These are phyloP conservation scores for Saccharomyces pastorianus DNA, from an alignment of 1,139 yeast species.

Conservation along the genomic window DNA sequence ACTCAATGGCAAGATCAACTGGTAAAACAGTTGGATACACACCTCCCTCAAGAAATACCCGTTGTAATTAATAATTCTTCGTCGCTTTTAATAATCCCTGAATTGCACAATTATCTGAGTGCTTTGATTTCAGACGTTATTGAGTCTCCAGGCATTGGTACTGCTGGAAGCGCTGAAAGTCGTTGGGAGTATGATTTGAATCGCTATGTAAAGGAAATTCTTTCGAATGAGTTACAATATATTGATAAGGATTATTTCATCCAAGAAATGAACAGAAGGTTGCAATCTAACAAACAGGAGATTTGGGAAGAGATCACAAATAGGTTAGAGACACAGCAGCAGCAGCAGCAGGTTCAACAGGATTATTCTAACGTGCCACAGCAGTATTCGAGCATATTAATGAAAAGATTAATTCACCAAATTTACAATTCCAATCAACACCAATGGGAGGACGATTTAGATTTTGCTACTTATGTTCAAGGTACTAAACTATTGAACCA, in stretches of 20 bases:
- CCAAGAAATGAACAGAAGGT: slow-evolving; percentile 21
- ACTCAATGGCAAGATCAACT: slow-evolving; percentile 23
- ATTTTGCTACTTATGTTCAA: slow-evolving; percentile 28
- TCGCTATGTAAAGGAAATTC: slow-evolving; percentile 25
- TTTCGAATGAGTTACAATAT: slow-evolving; percentile 27
- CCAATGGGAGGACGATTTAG: slow-evolving; percentile 30
- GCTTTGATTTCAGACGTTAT: slow-evolving; percentile 16
- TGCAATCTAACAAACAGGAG: slow-evolving; percentile 22
- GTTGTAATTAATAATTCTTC: slow-evolving; percentile 24
- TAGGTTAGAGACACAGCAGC: slow-evolving; percentile 8
- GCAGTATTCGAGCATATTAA: slow-evolving; percentile 23
- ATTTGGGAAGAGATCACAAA: slow-evolving; percentile 22
- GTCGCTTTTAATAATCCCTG: slow-evolving; percentile 25
- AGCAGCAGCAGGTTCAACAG: slow-evolving; percentile 3
- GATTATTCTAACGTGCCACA: slow-evolving; percentile 11
- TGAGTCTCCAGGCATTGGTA: slow-evolving; percentile 6
- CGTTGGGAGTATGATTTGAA: slow-evolving; percentile 23
- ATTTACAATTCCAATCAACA: slow-evolving; percentile 29
- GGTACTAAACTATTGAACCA: slow-evolving; percentile 28
- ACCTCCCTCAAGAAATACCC: slow-evolving; percentile 28
- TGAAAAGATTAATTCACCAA: slow-evolving; percentile 24
- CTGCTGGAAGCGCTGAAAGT: slow-evolving; percentile 1
- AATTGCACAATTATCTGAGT: slow-evolving; percentile 22
- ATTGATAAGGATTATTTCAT: slow-evolving; percentile 24
- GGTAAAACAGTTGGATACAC: slow-evolving; percentile 13